Percentiles rank a stretch among this genome's conserved stretches.
phyloP scores from a whole-genome alignment of 2,329 filamentous ascomycete genomes.

The Fusarium oxysporum region DNA sequence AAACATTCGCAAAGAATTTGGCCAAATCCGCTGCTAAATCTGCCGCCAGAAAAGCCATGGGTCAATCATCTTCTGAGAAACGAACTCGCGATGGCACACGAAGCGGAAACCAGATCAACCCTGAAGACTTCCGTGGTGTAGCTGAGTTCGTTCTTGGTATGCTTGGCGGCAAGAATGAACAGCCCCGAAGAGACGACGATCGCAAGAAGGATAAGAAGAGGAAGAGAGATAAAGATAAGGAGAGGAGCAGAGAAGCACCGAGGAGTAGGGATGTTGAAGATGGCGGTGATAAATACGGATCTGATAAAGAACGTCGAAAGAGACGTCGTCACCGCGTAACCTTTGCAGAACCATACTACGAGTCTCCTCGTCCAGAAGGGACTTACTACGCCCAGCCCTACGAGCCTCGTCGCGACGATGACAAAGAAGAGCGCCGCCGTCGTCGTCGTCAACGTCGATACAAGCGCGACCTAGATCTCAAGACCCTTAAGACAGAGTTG shows the following conservation, averaged over 20 bases:
- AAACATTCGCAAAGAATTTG: conserved; percentile 40
- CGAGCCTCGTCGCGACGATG: conserved; percentile 15
- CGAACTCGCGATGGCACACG: conserved; percentile 23
- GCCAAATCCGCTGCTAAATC: conserved; percentile 44
- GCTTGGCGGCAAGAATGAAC: conserved; percentile 27
- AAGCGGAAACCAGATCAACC: conserved; percentile 28
- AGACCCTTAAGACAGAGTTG: conserved; percentile 39
- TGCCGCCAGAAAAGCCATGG: conserved; percentile 40
- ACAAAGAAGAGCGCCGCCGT: conserved; percentile 32
- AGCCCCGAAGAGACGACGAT: conserved; percentile 17
- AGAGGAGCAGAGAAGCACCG: conserved; percentile 15
- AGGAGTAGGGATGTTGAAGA: conserved; percentile 16
- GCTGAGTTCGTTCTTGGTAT: conserved; percentile 43
- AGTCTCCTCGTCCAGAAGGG: conserved; percentile 24
- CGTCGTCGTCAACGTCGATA: conserved; percentile 34
- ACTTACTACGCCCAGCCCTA: conserved; percentile 24
- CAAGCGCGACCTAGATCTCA: conserved; percentile 36
- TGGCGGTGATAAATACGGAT: conserved; percentile 29
- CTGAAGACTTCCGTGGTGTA: conserved; percentile 39
- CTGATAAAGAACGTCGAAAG: conserved; percentile 37
- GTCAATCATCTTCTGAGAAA: conserved; percentile 19
- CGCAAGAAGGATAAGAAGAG: conserved; percentile 30
- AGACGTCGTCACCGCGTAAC: conserved; percentile 37
- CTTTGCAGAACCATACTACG: conserved; percentile 41
- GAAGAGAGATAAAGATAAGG: conserved; percentile 30